phyloP scores from a whole-genome alignment of 2,329 filamentous ascomycete genomes.

The Paecilomyces fulvus region DNA sequence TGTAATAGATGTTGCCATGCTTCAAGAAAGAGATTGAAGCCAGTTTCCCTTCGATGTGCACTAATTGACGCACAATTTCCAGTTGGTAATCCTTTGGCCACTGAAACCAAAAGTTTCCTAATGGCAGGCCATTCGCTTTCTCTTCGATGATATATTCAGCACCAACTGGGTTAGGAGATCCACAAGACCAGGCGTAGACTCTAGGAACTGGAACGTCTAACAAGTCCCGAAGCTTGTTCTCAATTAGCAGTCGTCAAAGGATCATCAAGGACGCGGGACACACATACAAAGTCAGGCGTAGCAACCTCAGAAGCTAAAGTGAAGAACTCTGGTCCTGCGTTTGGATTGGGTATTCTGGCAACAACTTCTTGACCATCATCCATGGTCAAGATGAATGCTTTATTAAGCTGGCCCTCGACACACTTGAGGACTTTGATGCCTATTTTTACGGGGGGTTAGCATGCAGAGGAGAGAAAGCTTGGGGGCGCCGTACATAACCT shows the following conservation, averaged over 20 bases:
- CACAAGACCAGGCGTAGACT: conserved; percentile 26
- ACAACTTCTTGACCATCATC: conserved; percentile 11
- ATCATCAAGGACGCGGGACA: not conserved
- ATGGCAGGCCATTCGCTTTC: conserved; percentile 18
- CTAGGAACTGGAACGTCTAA: conserved; percentile 26
- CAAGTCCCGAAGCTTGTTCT: conserved; percentile 6
- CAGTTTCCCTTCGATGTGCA: conserved; percentile 15
- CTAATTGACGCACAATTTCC: conserved; percentile 10
- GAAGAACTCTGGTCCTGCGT: conserved; percentile 12
- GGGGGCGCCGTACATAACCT: not conserved
- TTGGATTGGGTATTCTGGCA: conserved; percentile 11
- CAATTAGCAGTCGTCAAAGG: not conserved
- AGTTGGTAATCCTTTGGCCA: conserved; percentile 6
- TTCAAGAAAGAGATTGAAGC: conserved; percentile 10
- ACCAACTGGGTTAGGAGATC: conserved; percentile 26
- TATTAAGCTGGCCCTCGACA: conserved; percentile 18
- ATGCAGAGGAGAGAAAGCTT: not conserved
- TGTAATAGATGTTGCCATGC: conserved; percentile 16
- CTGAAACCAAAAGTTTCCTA: conserved; percentile 23
- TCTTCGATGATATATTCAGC: conserved; percentile 36
- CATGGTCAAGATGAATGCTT: conserved; percentile 17
- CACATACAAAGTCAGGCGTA: conserved; percentile 15
- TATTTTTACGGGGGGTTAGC: conserved; percentile 1
- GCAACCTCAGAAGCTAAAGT: conserved; percentile 17
- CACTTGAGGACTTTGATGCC: conserved; percentile 14